Evolutionary conservation across 345 rosid species (phyloP).

Genomic region (Carallia brachiata): DNA sequence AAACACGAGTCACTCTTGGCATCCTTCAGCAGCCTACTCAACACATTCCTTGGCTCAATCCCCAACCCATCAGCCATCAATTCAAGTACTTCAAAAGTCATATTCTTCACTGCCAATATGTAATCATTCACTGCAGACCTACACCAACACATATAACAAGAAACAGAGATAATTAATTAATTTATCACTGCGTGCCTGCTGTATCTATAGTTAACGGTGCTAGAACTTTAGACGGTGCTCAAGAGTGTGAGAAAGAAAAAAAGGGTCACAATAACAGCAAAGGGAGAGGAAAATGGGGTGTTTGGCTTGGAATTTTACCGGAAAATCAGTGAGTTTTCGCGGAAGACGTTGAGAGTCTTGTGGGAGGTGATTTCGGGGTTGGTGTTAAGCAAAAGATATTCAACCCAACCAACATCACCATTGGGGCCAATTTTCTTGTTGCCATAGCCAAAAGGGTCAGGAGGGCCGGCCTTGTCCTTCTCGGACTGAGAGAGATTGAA

Average conservation of each 20-base stretch:
- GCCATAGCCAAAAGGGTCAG: constrained; percentile 79
- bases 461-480: constrained; percentile 64
- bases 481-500: constrained; percentile 58
- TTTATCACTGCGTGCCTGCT: not conserved
- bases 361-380: constrained; percentile 28
- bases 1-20: constrained; percentile 49
- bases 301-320: constrained; percentile 33
- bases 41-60: constrained; percentile 27
- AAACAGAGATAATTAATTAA: not conserved
- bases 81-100: constrained; percentile 29
- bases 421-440: constrained; percentile 59
- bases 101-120: constrained; percentile 29
- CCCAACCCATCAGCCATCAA: constrained; percentile 35
- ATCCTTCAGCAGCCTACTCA: constrained; percentile 30
- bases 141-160: not conserved
- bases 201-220: no score
- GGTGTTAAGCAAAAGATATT: constrained; percentile 57
- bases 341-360: constrained; percentile 32
- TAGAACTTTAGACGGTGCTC: not conserved
- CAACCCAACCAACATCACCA: constrained; percentile 85
- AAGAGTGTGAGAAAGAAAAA: constrained; percentile 9
- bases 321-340: constrained; percentile 38
- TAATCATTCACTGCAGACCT: constrained; percentile 37
- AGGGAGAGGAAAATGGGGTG: not conserved
- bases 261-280: no score